Evolutionary conservation across 192 early-diverging fungal genomes (phyloP).

Genomic region (Globomyces pollinis-pini): DNA sequence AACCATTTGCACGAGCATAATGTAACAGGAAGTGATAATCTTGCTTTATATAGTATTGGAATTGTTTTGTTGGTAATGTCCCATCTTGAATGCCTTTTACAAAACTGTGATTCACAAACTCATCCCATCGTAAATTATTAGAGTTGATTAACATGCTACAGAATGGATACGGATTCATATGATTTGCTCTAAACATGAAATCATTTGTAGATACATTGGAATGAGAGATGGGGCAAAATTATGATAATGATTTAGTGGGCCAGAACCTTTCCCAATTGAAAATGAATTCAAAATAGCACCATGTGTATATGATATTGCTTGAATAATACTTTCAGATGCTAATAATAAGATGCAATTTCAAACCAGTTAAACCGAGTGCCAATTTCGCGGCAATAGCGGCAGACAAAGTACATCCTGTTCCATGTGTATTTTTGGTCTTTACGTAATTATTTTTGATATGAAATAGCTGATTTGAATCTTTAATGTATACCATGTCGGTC

Average conservation of each 20-base stretch:
- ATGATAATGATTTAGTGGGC: constrained; percentile 73
- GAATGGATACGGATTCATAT: constrained; percentile 19
- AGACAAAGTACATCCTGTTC: constrained; percentile 81
- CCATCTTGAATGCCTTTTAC: constrained; percentile 68
- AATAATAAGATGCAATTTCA: background rate
- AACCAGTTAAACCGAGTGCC: constrained; percentile 45
- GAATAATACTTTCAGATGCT: constrained; percentile 48
- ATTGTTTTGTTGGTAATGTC: constrained; percentile 56
- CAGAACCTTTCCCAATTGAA: constrained; percentile 58
- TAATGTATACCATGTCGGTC: constrained; percentile 60
- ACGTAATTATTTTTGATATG: constrained; percentile 50
- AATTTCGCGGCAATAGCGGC: constrained; percentile 70
- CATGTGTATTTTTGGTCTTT: constrained; percentile 68
- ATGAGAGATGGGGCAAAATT: constrained; percentile 13
- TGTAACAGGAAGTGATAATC: constrained; percentile 75
- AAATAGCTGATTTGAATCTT: constrained; percentile 22
- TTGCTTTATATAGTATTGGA: constrained; percentile 74
- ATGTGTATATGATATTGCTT: constrained; percentile 54
- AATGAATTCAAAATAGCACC: constrained; percentile 55
- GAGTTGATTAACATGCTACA: too few species aligned
- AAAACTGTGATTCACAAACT: constrained; percentile 67
- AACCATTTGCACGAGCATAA: constrained; percentile 67
- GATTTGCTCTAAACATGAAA: too few species aligned
- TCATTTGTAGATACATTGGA: background rate
- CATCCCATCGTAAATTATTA: too few species aligned